Conservation (phyloP, 2,329 filamentous ascomycete species). For the Ploettnerulaceae sp. region DNA sequence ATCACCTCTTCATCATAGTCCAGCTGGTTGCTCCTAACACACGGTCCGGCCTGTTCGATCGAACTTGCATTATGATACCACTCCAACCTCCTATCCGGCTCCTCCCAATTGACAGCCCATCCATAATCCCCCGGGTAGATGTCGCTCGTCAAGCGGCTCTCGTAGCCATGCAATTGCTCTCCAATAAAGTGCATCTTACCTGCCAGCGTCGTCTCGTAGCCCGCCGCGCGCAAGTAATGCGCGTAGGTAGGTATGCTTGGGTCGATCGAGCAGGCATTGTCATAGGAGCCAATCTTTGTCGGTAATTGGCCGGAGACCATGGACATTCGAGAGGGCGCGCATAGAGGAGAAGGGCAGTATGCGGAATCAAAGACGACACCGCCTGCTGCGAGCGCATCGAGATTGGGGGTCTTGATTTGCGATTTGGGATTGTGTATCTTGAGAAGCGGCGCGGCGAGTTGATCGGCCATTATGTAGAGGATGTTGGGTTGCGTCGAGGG, state of each 20-base stretch:
- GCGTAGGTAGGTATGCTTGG: conserved; percentile 88
- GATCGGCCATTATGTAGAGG: conserved; percentile 94
- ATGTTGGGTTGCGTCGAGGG: conserved; percentile 59
- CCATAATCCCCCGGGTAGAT: conserved; percentile 94
- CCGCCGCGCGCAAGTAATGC: conserved; percentile 78
- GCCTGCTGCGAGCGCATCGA: conserved; percentile 74
- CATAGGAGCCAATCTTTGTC: conserved; percentile 85
- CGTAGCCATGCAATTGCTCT: conserved; percentile 90
- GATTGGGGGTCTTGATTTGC: conserved; percentile 86
- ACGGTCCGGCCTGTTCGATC: conserved; percentile 82
- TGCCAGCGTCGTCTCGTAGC: conserved; percentile 85
- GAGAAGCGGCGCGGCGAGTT: conserved; percentile 83
- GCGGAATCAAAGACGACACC: conserved; percentile 90
- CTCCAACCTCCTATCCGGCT: conserved; percentile 77
- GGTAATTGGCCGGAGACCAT: conserved; percentile 91
- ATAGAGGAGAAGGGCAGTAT: conserved; percentile 90
- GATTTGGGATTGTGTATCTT: conserved; percentile 89
- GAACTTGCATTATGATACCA: conserved; percentile 98
- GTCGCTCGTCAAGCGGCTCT: conserved; percentile 86
- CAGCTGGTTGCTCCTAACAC: conserved; percentile 87
- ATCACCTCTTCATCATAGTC: conserved; percentile 97
- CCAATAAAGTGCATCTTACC: conserved; percentile 98
- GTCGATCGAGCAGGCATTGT: conserved; percentile 81
- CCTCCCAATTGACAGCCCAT: conserved; percentile 94
- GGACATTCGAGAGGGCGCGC: conserved; percentile 87